These are phyloP conservation scores for Mucor indicus DNA, from an alignment of 371 early-diverging fungal species.

Conservation along the genomic window DNA sequence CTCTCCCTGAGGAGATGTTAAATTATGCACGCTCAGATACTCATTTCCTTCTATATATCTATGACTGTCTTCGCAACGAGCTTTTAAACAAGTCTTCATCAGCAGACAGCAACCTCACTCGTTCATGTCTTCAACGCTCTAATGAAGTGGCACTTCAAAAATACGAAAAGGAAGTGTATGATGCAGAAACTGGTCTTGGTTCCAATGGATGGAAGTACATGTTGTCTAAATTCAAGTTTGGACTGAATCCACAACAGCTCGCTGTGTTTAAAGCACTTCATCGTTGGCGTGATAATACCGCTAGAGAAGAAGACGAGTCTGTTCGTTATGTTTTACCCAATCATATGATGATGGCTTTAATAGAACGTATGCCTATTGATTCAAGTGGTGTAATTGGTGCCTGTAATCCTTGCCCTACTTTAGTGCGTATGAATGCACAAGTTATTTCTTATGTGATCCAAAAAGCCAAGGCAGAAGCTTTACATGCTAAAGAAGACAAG, in stretches of 20 bases:
- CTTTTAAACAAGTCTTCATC: constrained; percentile 54
- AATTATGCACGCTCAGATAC: constrained; percentile 94
- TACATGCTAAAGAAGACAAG: constrained; percentile 10
- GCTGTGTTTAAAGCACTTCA: constrained; percentile 86
- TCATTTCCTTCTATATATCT: constrained; percentile 93
- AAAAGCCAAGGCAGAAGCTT: constrained; percentile 39
- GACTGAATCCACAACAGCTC: constrained; percentile 61
- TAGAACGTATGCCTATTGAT: constrained; percentile 77
- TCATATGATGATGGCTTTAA: constrained; percentile 79
- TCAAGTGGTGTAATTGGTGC: constrained; percentile 68
- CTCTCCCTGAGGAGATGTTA: constrained; percentile 89
- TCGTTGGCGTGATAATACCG: constrained; percentile 88
- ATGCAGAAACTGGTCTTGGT: constrained; percentile 69
- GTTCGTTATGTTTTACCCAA: constrained; percentile 87
- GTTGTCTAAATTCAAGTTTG: constrained; percentile 60
- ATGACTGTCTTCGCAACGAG: constrained; percentile 87
- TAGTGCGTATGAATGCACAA: constrained; percentile 78
- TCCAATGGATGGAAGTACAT: constrained; percentile 74
- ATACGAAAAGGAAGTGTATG: constrained; percentile 82
- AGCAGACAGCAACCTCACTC: constrained; percentile 64
- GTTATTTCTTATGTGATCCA: constrained; percentile 74
- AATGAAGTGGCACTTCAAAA: constrained; percentile 59
- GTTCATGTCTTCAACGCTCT: constrained; percentile 68
- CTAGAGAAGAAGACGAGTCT: constrained; percentile 92
- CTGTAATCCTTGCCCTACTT: constrained; percentile 82